Evolutionary conservation across 2,329 filamentous ascomycete genomes (phyloP).

Genomic region (Colletotrichum horii): DNA sequence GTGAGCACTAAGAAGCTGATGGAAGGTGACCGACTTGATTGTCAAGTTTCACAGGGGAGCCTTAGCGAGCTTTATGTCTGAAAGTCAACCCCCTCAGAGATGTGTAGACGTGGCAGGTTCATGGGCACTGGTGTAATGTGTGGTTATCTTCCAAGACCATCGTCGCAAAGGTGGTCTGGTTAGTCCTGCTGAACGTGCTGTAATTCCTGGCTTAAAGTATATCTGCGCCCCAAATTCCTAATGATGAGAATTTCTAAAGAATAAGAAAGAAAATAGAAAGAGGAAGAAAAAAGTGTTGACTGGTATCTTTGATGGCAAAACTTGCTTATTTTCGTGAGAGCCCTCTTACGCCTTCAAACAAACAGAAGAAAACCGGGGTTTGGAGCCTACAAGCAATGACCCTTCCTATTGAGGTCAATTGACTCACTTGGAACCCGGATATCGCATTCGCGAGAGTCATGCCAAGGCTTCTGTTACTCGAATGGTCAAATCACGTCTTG

Average conservation of each 20-base stretch:
- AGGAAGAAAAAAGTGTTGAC: background rate
- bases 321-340: background rate
- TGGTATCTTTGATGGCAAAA: background rate
- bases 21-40: background rate
- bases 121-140: background rate
- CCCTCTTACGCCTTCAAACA: background rate
- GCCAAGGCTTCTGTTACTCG: background rate
- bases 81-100: background rate
- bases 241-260: background rate
- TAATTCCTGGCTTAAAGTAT: background rate
- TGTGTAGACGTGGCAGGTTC: background rate
- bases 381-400: background rate
- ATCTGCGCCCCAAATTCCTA: background rate
- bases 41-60: background rate
- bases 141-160: background rate
- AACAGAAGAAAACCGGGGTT: background rate
- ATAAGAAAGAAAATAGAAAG: background rate
- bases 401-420: background rate
- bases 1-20: background rate
- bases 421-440: background rate
- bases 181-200: background rate
- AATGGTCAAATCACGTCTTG: background rate
- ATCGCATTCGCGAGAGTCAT: background rate
- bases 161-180: background rate
- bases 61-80: background rate